A percentile compares a stretch with the other conserved stretches of the same genome.
phyloP scores from a whole-genome alignment of 2,329 filamentous ascomycete genomes.

The Neonectria sp. region DNA sequence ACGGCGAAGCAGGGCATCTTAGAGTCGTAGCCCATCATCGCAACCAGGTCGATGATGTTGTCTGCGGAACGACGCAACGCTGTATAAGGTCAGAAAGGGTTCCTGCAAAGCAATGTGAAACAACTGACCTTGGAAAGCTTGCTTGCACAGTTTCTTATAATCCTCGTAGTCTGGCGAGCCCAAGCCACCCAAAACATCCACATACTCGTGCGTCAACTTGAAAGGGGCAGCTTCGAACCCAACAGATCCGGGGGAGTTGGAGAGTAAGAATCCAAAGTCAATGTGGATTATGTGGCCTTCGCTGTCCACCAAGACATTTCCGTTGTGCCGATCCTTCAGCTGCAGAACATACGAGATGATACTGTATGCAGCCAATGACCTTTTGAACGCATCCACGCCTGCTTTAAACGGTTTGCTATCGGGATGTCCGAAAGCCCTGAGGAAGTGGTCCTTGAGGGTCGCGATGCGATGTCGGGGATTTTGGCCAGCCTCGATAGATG shows the following conservation, averaged over 20 bases:
- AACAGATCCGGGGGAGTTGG: slow-evolving; percentile 87
- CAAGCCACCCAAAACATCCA: slow-evolving; percentile 84
- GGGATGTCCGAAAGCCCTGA: slow-evolving; percentile 81
- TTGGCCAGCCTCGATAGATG: slow-evolving; percentile 79
- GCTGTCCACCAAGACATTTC: slow-evolving; percentile 88
- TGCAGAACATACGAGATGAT: slow-evolving; percentile 88
- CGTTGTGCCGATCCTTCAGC: slow-evolving; percentile 89
- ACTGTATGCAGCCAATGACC: slow-evolving; percentile 88
- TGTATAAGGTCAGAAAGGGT: slow-evolving; percentile 48
- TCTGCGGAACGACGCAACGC: slow-evolving; percentile 84
- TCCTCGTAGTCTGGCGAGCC: slow-evolving; percentile 79
- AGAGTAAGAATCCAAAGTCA: slow-evolving; percentile 92
- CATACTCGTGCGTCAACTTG: slow-evolving; percentile 88
- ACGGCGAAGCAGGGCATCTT: slow-evolving; percentile 89
- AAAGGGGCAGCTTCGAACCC: slow-evolving; percentile 91
- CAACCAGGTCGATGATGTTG: slow-evolving; percentile 84
- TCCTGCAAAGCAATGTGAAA: background rate
- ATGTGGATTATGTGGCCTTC: slow-evolving; percentile 91
- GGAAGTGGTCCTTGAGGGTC: slow-evolving; percentile 85
- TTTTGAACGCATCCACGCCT: slow-evolving; percentile 84
- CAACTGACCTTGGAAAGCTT: slow-evolving; percentile 82
- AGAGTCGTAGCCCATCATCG: slow-evolving; percentile 86
- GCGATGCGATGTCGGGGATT: slow-evolving; percentile 84
- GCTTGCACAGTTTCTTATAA: slow-evolving; percentile 85
- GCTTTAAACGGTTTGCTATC: slow-evolving; percentile 79